Base-by-base conservation (phyloP, 257 asterid genomes). In the Solanum sejunctum region DNA sequence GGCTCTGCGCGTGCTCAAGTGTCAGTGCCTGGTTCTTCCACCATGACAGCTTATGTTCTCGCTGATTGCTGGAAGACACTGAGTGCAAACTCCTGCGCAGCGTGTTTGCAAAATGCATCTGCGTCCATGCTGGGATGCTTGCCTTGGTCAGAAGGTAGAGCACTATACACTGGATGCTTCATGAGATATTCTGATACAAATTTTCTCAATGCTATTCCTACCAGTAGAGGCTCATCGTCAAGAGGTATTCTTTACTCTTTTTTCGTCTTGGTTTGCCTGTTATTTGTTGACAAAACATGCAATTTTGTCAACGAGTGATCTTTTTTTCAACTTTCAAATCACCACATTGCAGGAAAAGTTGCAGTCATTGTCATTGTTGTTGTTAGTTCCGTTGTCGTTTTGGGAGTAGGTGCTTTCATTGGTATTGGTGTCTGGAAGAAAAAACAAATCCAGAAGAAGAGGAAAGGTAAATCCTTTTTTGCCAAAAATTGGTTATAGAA, bases 31-130 rank as follows among this genome's bases (percentile, higher is more conserved):
- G 85, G 90, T 63, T 47, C 84, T 15, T n/a, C 72, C 17, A 86
- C 87, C 45, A 87, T 61, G 32, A 85, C 91, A 7, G 95, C 85
- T 72, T 90, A 93, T 58, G 94, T 91, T 47, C 87, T 93, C 78
- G 94, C 95, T 0, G 56, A 92, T 82, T 94, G 98, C 80, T 94
- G 98, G 98, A 90, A 83, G 91, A 80, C 94, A 0, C 82, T 94
- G 67, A 87, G 77, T 16, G 84, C 86, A 8, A 85, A 57, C 4
- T 84, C 89, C 61, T 94, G 98, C 28, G 83, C 88, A 57, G 92
- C 92, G 10, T 94, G 98, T 88, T 79, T 93, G 86, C 91, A 81
- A 84, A 92, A 87, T 21, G 98, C 98, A 2, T 84, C 93, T 43
- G 84, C 79, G 0, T 88, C 93, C 10, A 66, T 92, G 36, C 56